Evolutionary conservation across 495 filamentous ascomycete species (phyloP).

Genomic region (Apiosordaria backusii): DNA sequence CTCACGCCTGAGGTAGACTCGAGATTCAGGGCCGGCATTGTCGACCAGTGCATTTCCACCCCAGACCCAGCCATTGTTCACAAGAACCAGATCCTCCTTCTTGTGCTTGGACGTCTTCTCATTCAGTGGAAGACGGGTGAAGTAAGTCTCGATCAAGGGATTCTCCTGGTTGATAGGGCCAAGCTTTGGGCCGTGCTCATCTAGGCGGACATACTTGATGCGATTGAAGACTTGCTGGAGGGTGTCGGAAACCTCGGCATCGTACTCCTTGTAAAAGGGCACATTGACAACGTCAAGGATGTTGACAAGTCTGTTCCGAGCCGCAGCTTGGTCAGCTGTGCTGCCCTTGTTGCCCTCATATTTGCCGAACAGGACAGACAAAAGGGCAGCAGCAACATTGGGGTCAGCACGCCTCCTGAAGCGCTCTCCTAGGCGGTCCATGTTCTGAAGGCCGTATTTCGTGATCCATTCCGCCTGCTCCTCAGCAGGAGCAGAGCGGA

Average conservation of each 20-base stretch:
- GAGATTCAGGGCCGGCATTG: slow-evolving; percentile 84
- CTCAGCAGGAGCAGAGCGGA: slow-evolving; percentile 36
- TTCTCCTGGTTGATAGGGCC: slow-evolving; percentile 71
- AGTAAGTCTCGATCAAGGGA: slow-evolving; percentile 93
- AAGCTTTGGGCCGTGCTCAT: slow-evolving; percentile 84
- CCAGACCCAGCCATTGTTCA: slow-evolving; percentile 99
- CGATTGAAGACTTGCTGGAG: slow-evolving; percentile 90
- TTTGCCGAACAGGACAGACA: slow-evolving; percentile 66
- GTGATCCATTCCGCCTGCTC: slow-evolving; percentile 53
- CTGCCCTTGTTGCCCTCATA: slow-evolving; percentile 51
- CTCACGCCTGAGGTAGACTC: slow-evolving; percentile 86
- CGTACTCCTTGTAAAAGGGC: slow-evolving; percentile 85
- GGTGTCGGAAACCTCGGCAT: slow-evolving; percentile 74
- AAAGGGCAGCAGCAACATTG: slow-evolving; percentile 61
- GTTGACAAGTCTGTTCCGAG: slow-evolving; percentile 49
- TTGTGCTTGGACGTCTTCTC: slow-evolving; percentile 73
- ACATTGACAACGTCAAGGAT: slow-evolving; percentile 84
- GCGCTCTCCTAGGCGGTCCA: slow-evolving; percentile 71
- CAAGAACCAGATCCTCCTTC: slow-evolving; percentile 72
- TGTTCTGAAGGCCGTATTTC: slow-evolving; percentile 60
- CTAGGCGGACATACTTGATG: slow-evolving; percentile 86
- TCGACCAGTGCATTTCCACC: slow-evolving; percentile 89
- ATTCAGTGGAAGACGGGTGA: slow-evolving; percentile 84
- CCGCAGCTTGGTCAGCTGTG: slow-evolving; percentile 42
- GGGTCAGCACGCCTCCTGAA: slow-evolving; percentile 68